phyloP scores from a whole-genome alignment of 1,284 basidiomycete genomes.

The Pholiota adiposa region DNA sequence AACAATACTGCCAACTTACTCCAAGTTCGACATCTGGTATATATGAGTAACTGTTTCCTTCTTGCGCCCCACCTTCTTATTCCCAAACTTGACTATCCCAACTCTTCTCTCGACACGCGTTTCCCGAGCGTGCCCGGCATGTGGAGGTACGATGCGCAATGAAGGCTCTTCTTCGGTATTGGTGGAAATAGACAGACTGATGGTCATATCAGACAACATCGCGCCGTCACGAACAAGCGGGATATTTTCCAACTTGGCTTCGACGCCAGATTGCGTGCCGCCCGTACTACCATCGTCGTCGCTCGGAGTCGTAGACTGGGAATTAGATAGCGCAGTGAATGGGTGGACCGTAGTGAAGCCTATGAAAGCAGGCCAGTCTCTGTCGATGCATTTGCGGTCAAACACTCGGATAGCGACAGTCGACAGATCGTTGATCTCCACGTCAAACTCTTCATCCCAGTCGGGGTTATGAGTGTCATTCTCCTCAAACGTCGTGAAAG shows the following conservation, averaged over 20 bases:
- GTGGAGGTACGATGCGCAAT: conserved; percentile 14
- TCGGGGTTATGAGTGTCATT: conserved; percentile 16
- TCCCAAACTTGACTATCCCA: conserved; percentile 21
- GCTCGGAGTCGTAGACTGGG: neutral
- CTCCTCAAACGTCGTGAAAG: conserved; percentile 24
- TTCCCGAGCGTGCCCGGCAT: conserved; percentile 9
- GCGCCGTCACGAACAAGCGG: conserved; percentile 21
- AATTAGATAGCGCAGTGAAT: conserved; percentile 19
- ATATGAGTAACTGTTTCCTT: conserved; percentile 21
- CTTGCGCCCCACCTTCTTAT: conserved; percentile 21
- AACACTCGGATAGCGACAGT: conserved; percentile 26
- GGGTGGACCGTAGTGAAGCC: conserved; percentile 25
- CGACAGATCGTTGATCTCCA: conserved; percentile 21
- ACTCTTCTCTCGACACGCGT: conserved; percentile 18
- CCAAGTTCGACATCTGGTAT: conserved; percentile 16
- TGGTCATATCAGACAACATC: conserved; percentile 17
- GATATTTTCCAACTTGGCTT: conserved; percentile 12
- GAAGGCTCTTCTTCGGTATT: conserved; percentile 15
- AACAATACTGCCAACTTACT: neutral
- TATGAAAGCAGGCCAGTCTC: conserved; percentile 23
- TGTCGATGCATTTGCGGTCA: conserved; percentile 26
- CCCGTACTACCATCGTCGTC: no score
- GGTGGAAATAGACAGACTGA: conserved; percentile 21
- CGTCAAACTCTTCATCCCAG: conserved; percentile 27
- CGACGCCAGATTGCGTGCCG: neutral